Evolutionary conservation across 1,284 basidiomycete genomes (phyloP), one percentile per base, ranked within the genome.

Genomic region (Heterobasidion irregulare): DNA sequence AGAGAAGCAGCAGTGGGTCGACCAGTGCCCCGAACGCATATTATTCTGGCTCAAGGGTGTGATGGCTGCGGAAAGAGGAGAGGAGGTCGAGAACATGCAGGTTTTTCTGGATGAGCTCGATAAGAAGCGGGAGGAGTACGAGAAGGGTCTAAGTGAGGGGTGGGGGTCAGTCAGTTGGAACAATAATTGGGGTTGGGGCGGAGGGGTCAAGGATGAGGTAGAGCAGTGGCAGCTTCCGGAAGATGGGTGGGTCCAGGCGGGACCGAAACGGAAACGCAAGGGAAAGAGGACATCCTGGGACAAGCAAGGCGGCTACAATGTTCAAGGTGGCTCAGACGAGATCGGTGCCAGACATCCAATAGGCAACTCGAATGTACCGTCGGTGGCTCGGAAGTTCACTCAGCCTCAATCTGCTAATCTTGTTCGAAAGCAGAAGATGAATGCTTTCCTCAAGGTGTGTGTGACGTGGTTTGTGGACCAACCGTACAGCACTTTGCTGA

Each of bases 31-130:
- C 5, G 68, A 66, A 35, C 59, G 64, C 43, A 61, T 85, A 38
- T 72, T 73, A 1, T 83, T 80, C 63, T 85, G 83, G 82, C 70
- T 72, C 34, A 66, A 71, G 16, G 77, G 76, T 3, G 67, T 84
- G 2, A 70, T 75, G 46, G 79, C 79, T 1, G 81, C 78, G 8
- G 72, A 76, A 63, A 68, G 71, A 33, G 80, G 76, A 0, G 72
- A 80, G 56, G 69, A 77, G 56, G 72, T 73, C 44, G 62, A 77
- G 50, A 70, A 70, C 32, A 61, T 81, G 65, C 77, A 80, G 57
- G 71, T 74, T 1, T 84, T 82, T 63, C 62, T 83, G 46, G 73
- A 78, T 60, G 61, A 66, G 58, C 43, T 63, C 19, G 64, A 67
- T 50, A 63, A 60, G 47, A 63, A 63, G 55, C 53, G 41, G 57